phyloP scores from a whole-genome alignment of 2,329 filamentous ascomycete genomes.

The Atkinsonella hypoxylon region DNA sequence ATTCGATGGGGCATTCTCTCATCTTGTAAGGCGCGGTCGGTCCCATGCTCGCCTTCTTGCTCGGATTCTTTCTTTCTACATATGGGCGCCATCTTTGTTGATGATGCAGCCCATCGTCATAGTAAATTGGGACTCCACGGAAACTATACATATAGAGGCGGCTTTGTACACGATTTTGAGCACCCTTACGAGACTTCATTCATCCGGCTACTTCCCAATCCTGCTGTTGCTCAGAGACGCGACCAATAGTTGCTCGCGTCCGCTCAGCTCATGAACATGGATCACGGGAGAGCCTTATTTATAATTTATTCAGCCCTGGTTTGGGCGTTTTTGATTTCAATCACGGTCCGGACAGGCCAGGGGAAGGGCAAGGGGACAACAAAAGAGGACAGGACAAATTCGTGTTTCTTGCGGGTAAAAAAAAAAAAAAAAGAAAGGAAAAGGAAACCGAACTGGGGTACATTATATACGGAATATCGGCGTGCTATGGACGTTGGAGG shows the following conservation, averaged over 20 bases:
- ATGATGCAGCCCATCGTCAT: background rate
- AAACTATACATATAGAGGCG: background rate
- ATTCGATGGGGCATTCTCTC: background rate
- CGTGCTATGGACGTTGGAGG: background rate
- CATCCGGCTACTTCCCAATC: background rate
- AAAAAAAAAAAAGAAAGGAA: background rate
- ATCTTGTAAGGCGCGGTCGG: background rate
- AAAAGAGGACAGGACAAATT: background rate
- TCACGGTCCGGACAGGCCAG: background rate
- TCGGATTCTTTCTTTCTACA: background rate
- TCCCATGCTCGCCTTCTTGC: background rate
- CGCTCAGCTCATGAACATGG: background rate
- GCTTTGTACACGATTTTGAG: slow-evolving; percentile 3
- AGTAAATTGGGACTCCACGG: background rate
- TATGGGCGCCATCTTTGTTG: background rate
- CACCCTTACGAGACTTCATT: slow-evolving; percentile 2
- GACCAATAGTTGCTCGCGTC: background rate
- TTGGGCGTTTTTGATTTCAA: background rate
- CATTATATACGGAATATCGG: background rate
- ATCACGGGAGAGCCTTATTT: background rate
- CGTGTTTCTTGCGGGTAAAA: background rate
- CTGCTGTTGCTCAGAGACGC: background rate
- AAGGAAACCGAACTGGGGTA: background rate
- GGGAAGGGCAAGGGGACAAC: background rate
- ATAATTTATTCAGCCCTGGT: background rate